Conservation (phyloP, 2,329 filamentous ascomycete species). For the Colletotrichum melonis region DNA sequence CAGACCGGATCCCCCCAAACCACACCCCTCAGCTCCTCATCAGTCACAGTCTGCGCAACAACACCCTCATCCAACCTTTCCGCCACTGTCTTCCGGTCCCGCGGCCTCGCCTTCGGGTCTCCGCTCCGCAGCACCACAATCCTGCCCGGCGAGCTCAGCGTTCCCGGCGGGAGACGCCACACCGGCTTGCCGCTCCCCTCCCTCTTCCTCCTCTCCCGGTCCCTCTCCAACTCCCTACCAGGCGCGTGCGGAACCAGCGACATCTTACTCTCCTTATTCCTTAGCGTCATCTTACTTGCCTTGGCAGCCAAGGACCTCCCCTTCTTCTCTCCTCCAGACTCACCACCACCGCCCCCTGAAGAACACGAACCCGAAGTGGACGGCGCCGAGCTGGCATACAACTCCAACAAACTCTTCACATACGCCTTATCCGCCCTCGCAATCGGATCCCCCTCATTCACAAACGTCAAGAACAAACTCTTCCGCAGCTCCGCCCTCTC, state of each 20-base stretch:
- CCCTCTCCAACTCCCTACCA: not conserved
- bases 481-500: slow-evolving; percentile 62
- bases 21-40: slow-evolving; percentile 75
- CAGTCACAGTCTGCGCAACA: slow-evolving; percentile 74
- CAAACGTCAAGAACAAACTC: slow-evolving; percentile 81
- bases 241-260: slow-evolving; percentile 36
- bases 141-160: slow-evolving; percentile 76
- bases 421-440: slow-evolving; percentile 81
- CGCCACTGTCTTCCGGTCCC: slow-evolving; percentile 59
- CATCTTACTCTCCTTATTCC: slow-evolving; percentile 2
- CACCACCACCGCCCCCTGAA: not conserved
- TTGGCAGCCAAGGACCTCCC: slow-evolving; percentile 8
- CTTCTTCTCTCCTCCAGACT: slow-evolving; percentile 26
- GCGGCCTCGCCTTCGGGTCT: slow-evolving; percentile 48
- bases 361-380: not conserved
- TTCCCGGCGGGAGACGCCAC: slow-evolving; percentile 75
- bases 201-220: slow-evolving; percentile 40
- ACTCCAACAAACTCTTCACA: slow-evolving; percentile 76
- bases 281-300: slow-evolving; percentile 2
- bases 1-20: slow-evolving; percentile 86
- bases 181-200: slow-evolving; percentile 44
- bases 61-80: slow-evolving; percentile 69
- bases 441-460: slow-evolving; percentile 90
- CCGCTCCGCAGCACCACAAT: slow-evolving; percentile 74
- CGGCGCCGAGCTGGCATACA: slow-evolving; percentile 73